These are phyloP conservation scores for Paramecium sonneborni DNA, from an alignment of 73 alveolate species.

Conservation along the genomic window DNA sequence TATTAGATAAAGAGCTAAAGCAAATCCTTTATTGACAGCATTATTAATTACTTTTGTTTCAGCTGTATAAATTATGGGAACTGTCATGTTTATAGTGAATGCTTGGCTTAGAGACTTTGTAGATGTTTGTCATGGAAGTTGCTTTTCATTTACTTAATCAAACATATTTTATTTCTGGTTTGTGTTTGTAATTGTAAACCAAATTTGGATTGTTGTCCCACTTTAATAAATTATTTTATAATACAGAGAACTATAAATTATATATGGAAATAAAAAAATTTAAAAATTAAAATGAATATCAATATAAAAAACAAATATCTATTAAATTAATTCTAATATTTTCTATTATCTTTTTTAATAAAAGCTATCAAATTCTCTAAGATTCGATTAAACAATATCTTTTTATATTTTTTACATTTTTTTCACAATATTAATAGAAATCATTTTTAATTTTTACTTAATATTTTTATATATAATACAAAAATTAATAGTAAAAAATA, in stretches of 20 bases:
- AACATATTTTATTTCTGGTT: constrained; percentile 65
- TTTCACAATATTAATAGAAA: no score
- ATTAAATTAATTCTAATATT: no score
- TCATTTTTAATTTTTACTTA: no score
- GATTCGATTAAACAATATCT: no score
- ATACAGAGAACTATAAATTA: background rate
- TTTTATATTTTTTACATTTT: no score
- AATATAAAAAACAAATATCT: background rate
- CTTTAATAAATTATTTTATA: background rate
- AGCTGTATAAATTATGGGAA: constrained; percentile 35
- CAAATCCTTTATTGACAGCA: background rate
- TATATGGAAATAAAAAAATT: background rate
- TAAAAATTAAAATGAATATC: background rate
- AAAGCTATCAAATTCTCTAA: no score
- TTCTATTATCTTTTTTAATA: no score
- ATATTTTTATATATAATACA: no score
- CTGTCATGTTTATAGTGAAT: background rate
- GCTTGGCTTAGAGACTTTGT: constrained; percentile 3
- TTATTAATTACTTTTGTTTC: background rate
- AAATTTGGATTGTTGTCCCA: constrained; percentile 62
- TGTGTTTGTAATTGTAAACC: constrained; percentile 55
- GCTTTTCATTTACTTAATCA: constrained; percentile 27
- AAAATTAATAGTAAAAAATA: no score
- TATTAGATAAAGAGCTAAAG: background rate
- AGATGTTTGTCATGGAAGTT: constrained; percentile 48